Evolutionary conservation across 805 yeast genomes (phyloP), one percentile per base, ranked within the genome.

Genomic region (Hanseniaspora meyeri): DNA sequence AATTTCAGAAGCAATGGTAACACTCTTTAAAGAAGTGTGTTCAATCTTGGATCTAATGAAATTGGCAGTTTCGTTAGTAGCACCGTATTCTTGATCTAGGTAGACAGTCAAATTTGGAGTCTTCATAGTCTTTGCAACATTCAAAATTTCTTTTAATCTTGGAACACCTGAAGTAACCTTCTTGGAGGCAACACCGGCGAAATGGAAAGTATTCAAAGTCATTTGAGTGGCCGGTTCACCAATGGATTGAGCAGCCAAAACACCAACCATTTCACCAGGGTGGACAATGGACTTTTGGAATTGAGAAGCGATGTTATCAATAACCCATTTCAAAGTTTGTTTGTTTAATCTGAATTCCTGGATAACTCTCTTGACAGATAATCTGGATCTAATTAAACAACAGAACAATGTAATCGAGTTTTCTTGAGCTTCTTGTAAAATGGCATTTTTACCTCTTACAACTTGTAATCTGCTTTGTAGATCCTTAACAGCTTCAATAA

Each of bases 61-160:
- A 75, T 93, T 93, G 11, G 99, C 97, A 71, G 77, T 82, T 69
- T 90, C 97, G 70, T 90, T 91, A 64, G 93, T 96, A 49, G 79
- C 77, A 5, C 96, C 90, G 60, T 83, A 77, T 43, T 81, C 91
- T 5, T 83, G 82, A 49, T 87, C 77, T 68, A 93, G 74, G 68
- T 90, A 93, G n/a, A 91, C 96, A 10, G 96, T 89, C 68, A 91
- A 76, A 14, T 96, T 95, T n/a, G 99, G 99, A n/a, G 99, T 93
- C 73, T 91, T 93, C 77, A 93, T 90, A 65, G 87, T 91, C 75
- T 93, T 93, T 11, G 99, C 99, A 62, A 93, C 98, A 69, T 91
- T 91, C 71, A 93, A 79, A 80, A 93, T 93, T 75, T 90, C 97
- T 80, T 90, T 90, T 70, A 90, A 79, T 78, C 97, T 95, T 59